Percentiles rank a stretch among this genome's conserved stretches.
Evolutionary conservation across 2,329 filamentous ascomycete genomes (phyloP).

Genomic region (Aspergillus sergii): DNA sequence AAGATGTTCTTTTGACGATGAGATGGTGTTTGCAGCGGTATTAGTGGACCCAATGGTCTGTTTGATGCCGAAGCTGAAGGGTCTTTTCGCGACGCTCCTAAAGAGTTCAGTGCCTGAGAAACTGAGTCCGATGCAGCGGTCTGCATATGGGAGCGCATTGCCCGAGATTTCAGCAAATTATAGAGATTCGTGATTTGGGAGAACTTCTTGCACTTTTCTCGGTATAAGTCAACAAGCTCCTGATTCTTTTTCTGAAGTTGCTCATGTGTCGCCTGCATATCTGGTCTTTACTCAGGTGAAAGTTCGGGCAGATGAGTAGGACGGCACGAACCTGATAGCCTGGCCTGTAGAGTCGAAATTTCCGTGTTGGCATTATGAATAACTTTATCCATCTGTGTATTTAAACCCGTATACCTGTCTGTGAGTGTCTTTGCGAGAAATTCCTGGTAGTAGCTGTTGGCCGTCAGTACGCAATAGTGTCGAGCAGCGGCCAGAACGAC

Average conservation of each 20-base stretch:
- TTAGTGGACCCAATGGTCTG: constrained; percentile 14
- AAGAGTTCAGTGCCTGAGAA: constrained; percentile 48
- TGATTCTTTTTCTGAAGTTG: constrained; percentile 70
- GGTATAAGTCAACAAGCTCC: constrained; percentile 66
- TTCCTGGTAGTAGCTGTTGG: constrained; percentile 71
- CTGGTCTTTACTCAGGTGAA: constrained; percentile 34
- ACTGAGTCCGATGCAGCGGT: constrained; percentile 58
- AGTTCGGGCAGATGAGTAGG: not conserved
- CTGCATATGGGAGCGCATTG: constrained; percentile 57
- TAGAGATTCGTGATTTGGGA: constrained; percentile 67
- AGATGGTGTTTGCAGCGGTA: constrained; percentile 29
- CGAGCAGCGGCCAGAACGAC: constrained; percentile 22
- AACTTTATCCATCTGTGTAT: constrained; percentile 69
- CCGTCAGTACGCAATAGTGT: constrained; percentile 10
- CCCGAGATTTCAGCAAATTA: constrained; percentile 57
- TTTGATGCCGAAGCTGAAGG: constrained; percentile 15
- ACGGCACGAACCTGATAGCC: constrained; percentile 60
- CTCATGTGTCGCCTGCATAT: constrained; percentile 64
- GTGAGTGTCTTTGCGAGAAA: constrained; percentile 70
- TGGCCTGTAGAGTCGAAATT: constrained; percentile 67
- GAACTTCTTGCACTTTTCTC: constrained; percentile 71
- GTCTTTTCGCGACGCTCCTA: constrained; percentile 25
- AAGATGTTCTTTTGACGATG: constrained; percentile 24
- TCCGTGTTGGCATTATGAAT: constrained; percentile 75
- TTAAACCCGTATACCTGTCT: constrained; percentile 70